phyloP scores from a whole-genome alignment of 495 filamentous ascomycete species.

The Elasticomyces elasticus region DNA sequence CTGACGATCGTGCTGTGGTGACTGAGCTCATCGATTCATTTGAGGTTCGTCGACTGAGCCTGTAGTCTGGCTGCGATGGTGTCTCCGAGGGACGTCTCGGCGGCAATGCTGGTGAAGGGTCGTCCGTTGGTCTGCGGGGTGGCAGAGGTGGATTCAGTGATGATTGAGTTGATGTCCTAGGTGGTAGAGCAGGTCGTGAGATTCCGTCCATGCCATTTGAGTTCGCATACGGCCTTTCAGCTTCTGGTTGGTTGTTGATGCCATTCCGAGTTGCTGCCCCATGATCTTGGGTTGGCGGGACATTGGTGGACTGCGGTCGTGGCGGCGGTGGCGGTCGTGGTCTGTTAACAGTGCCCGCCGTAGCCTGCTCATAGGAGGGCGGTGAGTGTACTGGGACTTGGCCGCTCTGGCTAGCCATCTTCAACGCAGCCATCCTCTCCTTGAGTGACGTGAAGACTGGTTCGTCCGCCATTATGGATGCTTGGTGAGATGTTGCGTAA shows the following conservation, averaged over 20 bases:
- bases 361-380: slow-evolving; percentile 25
- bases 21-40: slow-evolving; percentile 31
- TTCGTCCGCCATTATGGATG: slow-evolving; percentile 2
- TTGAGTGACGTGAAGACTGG: not conserved
- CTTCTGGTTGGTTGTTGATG: slow-evolving; percentile 38
- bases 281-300: slow-evolving; percentile 33
- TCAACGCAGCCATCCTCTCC: slow-evolving; percentile 44
- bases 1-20: slow-evolving; percentile 24
- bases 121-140: slow-evolving; percentile 39
- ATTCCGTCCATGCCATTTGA: slow-evolving; percentile 23
- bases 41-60: slow-evolving; percentile 23
- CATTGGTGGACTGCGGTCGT: slow-evolving; percentile 36
- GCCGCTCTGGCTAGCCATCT: slow-evolving; percentile 42
- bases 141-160: slow-evolving; percentile 38
- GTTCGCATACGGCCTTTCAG: slow-evolving; percentile 3
- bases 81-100: slow-evolving; percentile 33
- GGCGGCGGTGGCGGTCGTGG: slow-evolving; percentile 26
- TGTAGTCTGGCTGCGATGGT: slow-evolving; percentile 24
- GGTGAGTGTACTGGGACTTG: slow-evolving; percentile 29
- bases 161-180: slow-evolving; percentile 27
- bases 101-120: slow-evolving; percentile 37
- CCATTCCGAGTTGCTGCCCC: slow-evolving; percentile 27
- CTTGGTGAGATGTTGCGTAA: not conserved
- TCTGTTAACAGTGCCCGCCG: slow-evolving; percentile 4
- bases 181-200: slow-evolving; percentile 40